phyloP scores from a whole-genome alignment of 2,329 filamentous ascomycete species.

The Pseudogymnoascus sp. region DNA sequence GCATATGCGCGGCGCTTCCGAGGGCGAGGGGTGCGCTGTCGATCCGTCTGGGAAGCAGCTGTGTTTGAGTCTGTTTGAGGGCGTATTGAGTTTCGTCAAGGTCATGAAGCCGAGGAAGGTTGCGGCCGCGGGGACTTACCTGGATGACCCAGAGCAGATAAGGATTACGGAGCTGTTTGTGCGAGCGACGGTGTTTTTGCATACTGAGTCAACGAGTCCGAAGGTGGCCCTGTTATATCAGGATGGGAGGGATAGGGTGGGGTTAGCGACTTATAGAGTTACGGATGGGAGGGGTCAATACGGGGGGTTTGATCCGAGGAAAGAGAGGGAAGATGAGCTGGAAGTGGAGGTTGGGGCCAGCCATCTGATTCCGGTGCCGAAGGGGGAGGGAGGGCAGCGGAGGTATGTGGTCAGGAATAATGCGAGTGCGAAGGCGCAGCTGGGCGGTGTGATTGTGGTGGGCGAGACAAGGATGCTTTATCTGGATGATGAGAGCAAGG shows the following conservation, averaged over 20 bases:
- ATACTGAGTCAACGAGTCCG: constrained; percentile 49
- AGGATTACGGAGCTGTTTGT: constrained; percentile 63
- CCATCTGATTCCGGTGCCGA: constrained; percentile 57
- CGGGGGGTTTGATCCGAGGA: constrained; percentile 49
- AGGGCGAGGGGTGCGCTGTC: constrained; percentile 73
- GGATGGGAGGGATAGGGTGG: constrained; percentile 52
- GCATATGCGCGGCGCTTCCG: constrained; percentile 70
- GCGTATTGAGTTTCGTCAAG: constrained; percentile 58
- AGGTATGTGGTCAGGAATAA: constrained; percentile 55
- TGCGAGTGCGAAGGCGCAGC: constrained; percentile 44
- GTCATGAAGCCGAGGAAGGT: constrained; percentile 49
- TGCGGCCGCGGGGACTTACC: constrained; percentile 42
- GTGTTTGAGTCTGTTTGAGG: constrained; percentile 63
- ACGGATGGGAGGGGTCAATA: constrained; percentile 52
- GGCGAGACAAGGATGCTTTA: constrained; percentile 81
- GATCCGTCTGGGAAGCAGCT: constrained; percentile 70
- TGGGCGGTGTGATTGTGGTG: constrained; percentile 67
- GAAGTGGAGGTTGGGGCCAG: constrained; percentile 51
- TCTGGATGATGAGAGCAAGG: constrained; percentile 69
- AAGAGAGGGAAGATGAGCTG: constrained; percentile 50
- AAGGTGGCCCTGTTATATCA: constrained; percentile 61
- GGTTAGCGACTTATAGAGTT: constrained; percentile 53
- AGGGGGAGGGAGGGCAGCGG: constrained; percentile 50
- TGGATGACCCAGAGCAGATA: constrained; percentile 56
- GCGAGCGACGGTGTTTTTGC: constrained; percentile 59